Base-by-base conservation (phyloP, 305 asterid species). In the Fraxinus dipetala region DNA sequence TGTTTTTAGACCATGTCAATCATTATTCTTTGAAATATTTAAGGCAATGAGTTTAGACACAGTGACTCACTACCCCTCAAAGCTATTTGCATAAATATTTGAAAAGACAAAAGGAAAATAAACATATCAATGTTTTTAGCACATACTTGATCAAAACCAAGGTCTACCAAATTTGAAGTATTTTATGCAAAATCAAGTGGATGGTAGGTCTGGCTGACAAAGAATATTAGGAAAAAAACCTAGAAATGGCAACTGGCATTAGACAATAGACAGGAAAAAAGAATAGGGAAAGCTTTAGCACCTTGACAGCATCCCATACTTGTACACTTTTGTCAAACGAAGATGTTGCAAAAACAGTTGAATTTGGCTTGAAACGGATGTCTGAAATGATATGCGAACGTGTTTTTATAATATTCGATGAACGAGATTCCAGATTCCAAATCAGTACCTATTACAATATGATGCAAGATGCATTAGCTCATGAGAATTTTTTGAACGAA, bases 271-370 rank as follows among this genome's bases (percentile, higher is more conserved):
- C 61, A 77, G 61, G 6, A 54, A 28, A 1, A 26, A 51, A 75
- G 54, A 75, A 30, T 45, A 26, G 38, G 65, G 18, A 54, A n/a
- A 54, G 65, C 65, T 59, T 80, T 59, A 69, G 80, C 76, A 91
- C 93, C 83, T 84, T 84, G 81, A 43, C 18, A 75, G 90, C 89
- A 78, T 90, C 87, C 88, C 90, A 90, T 87, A 91, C 78, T 80
- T 65, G 87, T 69, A 90, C 82, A 16, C 75, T 83, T 85, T 34
- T 85, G 79, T 91, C 94, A 65, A 86, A 84, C 20, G 91, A 90
- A 63, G 92, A 86, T 61, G 92, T 88, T 20, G 93, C 94, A 34
- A 90, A 87, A 36, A 79, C 26, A 35, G 77, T 26, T 79, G 92
- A 87, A 86, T 78, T 78, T 45, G 89, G 86, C 84, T 79, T 81